phyloP scores from a whole-genome alignment of 352 stramenopile species.

The Pythium coloratum region DNA sequence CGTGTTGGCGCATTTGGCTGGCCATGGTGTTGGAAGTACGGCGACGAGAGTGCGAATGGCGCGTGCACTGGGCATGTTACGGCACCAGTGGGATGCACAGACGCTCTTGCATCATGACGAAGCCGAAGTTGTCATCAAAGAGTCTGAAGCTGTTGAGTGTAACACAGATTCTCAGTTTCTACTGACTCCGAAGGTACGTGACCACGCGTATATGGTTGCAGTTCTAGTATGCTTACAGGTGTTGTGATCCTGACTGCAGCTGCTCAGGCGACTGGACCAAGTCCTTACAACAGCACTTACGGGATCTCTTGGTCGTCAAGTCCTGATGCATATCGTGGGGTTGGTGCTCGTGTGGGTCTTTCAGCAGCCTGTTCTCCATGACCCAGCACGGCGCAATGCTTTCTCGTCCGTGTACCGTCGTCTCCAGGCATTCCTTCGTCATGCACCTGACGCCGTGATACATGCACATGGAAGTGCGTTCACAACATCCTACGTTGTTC shows the following conservation, averaged over 20 bases:
- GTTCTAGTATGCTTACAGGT: background rate
- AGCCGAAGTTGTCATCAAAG: slow-evolving; percentile 2
- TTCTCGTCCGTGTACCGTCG: slow-evolving; percentile 26
- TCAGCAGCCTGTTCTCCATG: background rate
- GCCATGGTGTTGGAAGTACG: background rate
- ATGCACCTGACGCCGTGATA: slow-evolving; percentile 32
- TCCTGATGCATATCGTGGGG: slow-evolving; percentile 30
- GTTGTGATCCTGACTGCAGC: slow-evolving; percentile 5
- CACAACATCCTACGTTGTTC: slow-evolving; percentile 39
- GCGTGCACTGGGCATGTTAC: slow-evolving; percentile 35
- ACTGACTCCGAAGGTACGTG: slow-evolving; percentile 3
- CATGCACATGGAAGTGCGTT: slow-evolving; percentile 25
- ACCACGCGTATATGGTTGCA: background rate
- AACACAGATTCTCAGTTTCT: background rate
- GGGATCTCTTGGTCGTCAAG: slow-evolving; percentile 36
- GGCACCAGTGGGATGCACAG: slow-evolving; percentile 21
- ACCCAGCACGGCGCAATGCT: background rate
- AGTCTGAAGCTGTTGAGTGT: background rate
- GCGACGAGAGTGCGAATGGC: slow-evolving; percentile 28
- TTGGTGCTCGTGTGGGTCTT: slow-evolving; percentile 61
- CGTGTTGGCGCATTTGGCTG: slow-evolving; percentile 18
- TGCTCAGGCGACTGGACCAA: background rate
- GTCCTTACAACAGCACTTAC: slow-evolving; percentile 42
- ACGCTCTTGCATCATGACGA: background rate
- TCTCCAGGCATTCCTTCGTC: slow-evolving; percentile 39